A percentile compares a stretch with the other conserved stretches of the same genome.
Conservation (phyloP, 768 basidiomycete genomes). For the Leccinum rimulosum region DNA sequence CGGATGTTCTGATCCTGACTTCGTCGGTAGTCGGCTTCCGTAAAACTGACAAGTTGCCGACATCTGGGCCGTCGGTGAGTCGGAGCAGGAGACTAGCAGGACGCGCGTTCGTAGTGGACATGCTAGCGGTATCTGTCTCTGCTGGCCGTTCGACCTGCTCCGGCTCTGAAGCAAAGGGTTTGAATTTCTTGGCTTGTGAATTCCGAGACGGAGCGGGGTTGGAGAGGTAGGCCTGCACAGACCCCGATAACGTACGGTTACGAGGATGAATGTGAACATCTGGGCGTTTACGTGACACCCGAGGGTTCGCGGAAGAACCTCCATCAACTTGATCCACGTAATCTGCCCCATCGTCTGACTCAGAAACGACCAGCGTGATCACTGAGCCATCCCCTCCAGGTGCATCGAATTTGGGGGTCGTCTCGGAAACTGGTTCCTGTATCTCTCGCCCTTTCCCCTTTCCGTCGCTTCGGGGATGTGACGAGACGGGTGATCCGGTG, state of each 20-base stretch:
- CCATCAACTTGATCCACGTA: constrained; percentile 7
- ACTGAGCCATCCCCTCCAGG: constrained; percentile 4
- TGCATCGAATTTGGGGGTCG: neutral
- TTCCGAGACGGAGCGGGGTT: constrained; percentile 6
- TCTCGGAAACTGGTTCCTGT: neutral
- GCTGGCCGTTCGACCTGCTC: neutral
- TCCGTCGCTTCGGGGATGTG: constrained; percentile 1
- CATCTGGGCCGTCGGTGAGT: constrained; percentile 3
- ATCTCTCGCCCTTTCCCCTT: constrained; percentile 9
- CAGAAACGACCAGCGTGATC: neutral
- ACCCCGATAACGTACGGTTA: constrained; percentile 43
- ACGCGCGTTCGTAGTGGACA: neutral
- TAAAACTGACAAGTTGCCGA: neutral
- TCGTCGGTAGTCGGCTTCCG: neutral
- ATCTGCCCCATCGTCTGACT: constrained; percentile 1
- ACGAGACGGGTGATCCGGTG: neutral
- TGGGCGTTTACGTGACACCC: constrained; percentile 20
- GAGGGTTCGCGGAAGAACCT: constrained; percentile 18
- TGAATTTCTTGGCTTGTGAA: neutral
- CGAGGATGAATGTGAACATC: constrained; percentile 27
- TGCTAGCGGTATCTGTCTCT: neutral
- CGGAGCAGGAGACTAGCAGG: constrained; percentile 5
- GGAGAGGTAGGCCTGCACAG: constrained; percentile 47
- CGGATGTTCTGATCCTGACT: neutral
- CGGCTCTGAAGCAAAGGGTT: neutral